A percentile compares a stretch with the other conserved stretches of the same genome.
Evolutionary conservation across 1,139 yeast species (phyloP).

Genomic region (Protomyces macrosporus): DNA sequence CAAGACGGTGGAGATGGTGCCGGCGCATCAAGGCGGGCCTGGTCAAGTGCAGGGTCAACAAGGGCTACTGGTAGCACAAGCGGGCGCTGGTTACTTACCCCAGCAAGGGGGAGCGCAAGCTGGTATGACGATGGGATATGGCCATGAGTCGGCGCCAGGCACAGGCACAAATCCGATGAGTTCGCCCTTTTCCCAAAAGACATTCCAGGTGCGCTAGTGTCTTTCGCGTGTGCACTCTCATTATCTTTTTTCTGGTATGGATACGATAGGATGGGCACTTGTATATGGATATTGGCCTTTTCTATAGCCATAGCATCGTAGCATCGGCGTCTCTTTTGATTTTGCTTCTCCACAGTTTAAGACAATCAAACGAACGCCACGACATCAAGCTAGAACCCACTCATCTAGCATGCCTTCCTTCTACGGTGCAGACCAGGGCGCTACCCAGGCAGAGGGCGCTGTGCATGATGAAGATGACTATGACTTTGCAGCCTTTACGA

Average conservation of each 20-base stretch:
- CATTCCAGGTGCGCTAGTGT: background rate
- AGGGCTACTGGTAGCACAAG: background rate
- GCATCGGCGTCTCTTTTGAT: background rate
- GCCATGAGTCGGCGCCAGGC: background rate
- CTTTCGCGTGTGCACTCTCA: background rate
- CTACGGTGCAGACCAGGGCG: background rate
- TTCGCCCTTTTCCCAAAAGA: background rate
- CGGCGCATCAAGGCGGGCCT: background rate
- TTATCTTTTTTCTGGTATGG: background rate
- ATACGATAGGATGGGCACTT: no score
- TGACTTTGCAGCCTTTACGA: background rate
- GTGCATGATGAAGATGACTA: background rate
- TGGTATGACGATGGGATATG: background rate
- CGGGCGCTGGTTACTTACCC: no score
- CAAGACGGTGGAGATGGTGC: slow-evolving; percentile 1
- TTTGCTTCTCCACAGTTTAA: no score
- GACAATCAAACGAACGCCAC: no score
- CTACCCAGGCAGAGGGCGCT: background rate
- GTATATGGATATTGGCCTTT: no score
- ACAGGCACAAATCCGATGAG: background rate
- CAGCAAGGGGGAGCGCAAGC: no score
- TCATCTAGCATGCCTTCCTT: background rate
- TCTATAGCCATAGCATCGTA: background rate
- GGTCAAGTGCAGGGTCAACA: background rate
- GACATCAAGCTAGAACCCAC: background rate